Evolutionary conservation across 257 asterid species (phyloP).

Genomic region (Nemophila menziesii): DNA sequence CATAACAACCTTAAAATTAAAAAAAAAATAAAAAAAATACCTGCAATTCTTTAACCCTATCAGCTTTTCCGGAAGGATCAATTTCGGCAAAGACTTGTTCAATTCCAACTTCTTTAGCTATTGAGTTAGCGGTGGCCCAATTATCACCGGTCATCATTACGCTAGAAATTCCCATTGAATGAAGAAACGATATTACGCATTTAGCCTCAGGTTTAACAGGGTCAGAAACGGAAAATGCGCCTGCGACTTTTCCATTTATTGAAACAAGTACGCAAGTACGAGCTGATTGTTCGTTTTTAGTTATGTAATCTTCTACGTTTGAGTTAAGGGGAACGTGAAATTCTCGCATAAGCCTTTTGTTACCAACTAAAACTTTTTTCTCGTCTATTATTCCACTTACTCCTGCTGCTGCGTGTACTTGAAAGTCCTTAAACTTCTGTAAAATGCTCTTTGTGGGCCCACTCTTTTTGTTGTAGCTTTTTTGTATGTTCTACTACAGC

Average conservation of each 20-base stretch:
- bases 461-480: constrained; percentile 33
- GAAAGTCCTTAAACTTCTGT: constrained; percentile 67
- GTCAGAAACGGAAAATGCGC: constrained; percentile 86
- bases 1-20: no score
- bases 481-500: constrained; percentile 85
- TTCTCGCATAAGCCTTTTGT: constrained; percentile 67
- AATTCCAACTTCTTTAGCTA: constrained; percentile 81
- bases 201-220: constrained; percentile 90
- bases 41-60: constrained; percentile 90
- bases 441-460: constrained; percentile 29
- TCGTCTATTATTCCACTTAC: constrained; percentile 76
- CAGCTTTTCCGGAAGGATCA: constrained; percentile 91
- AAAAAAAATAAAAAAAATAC: no score
- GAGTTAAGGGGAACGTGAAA: constrained; percentile 38
- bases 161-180: constrained; percentile 58
- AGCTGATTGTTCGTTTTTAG: constrained; percentile 69
- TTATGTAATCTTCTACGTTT: constrained; percentile 50
- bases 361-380: constrained; percentile 58
- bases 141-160: constrained; percentile 98
- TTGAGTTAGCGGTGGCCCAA: constrained; percentile 92
- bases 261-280: constrained; percentile 86
- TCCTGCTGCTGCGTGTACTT: constrained; percentile 89
- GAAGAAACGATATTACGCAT: constrained; percentile 59
- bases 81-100: constrained; percentile 81
- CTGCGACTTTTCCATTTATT: constrained; percentile 58